Evolutionary conservation across 2,329 filamentous ascomycete species (phyloP).

Genomic region (Xylariomycetidae sp.): DNA sequence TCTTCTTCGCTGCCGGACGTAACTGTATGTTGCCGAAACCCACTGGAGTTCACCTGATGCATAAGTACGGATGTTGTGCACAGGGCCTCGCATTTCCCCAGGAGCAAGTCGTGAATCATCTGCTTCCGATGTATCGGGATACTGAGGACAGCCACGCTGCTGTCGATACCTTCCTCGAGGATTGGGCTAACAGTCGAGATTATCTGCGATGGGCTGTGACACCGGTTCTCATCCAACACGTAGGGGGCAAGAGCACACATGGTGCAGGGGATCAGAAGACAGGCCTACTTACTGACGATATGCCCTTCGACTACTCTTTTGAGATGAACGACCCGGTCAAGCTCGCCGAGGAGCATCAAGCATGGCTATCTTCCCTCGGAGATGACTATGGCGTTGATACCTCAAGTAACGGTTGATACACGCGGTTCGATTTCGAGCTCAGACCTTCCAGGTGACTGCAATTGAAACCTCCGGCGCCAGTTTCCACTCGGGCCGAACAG

Average conservation of each 20-base stretch:
- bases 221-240: conserved; percentile 24
- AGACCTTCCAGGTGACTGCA: no score
- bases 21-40: conserved; percentile 16
- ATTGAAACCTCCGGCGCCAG: no score
- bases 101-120: conserved; percentile 11
- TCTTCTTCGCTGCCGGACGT: conserved; percentile 20
- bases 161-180: conserved; percentile 23
- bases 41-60: conserved; percentile 19
- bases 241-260: conserved; percentile 23
- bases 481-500: no score
- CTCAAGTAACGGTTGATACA: no score
- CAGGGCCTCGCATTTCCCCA: conserved; percentile 24
- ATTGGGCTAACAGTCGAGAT: conserved; percentile 13
- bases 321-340: conserved; percentile 18
- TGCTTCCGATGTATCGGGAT: conserved; percentile 18
- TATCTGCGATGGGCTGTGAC: conserved; percentile 22
- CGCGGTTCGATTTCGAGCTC: no score
- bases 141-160: conserved; percentile 9
- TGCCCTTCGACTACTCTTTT: conserved; percentile 17
- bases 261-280: conserved; percentile 10
- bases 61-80: conserved; percentile 20
- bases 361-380: no score
- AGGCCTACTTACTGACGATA: conserved; percentile 11
- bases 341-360: conserved; percentile 15
- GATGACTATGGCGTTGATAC: no score